A percentile compares a stretch with the other conserved stretches of the same genome.
Evolutionary conservation across 2,329 filamentous ascomycete genomes (phyloP).

Genomic region (Purpureocillium lavendulum): DNA sequence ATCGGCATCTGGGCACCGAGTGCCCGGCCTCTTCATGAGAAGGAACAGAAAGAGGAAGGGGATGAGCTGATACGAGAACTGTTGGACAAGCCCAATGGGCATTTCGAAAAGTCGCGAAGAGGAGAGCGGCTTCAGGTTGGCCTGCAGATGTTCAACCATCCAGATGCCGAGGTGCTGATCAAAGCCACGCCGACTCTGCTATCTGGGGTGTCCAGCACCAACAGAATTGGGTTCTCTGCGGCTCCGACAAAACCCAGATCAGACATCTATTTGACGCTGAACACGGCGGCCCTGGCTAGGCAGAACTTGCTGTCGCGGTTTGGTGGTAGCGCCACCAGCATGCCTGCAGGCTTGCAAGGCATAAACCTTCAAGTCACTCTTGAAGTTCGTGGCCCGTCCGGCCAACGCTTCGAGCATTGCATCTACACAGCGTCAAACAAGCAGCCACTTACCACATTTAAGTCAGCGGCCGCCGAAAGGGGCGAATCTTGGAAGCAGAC

Average conservation of each 20-base stretch:
- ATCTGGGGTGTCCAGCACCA: constrained; percentile 71
- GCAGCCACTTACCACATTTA: constrained; percentile 73
- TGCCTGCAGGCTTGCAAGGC: constrained; percentile 53
- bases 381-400: constrained; percentile 72
- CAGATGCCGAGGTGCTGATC: constrained; percentile 73
- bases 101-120: constrained; percentile 63
- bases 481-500: constrained; percentile 85
- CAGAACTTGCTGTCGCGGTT: constrained; percentile 63
- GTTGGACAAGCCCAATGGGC: constrained; percentile 63
- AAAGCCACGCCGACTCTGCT: constrained; percentile 82
- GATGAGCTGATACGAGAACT: constrained; percentile 65
- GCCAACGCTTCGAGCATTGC: constrained; percentile 78
- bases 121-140: constrained; percentile 74
- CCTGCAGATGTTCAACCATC: constrained; percentile 66
- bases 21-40: constrained; percentile 43
- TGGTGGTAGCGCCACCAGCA: constrained; percentile 65
- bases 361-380: constrained; percentile 79
- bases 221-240: constrained; percentile 87
- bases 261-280: constrained; percentile 88
- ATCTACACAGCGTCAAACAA: constrained; percentile 82
- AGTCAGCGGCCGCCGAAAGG: constrained; percentile 70
- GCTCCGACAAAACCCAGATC: constrained; percentile 82
- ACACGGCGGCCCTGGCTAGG: constrained; percentile 67
- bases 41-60: constrained; percentile 57
- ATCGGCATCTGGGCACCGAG: constrained; percentile 69